A percentile compares a stretch with the other conserved stretches of the same genome.
phyloP scores from a whole-genome alignment of 2,329 filamentous ascomycete species.

The Fusarium nurragi region DNA sequence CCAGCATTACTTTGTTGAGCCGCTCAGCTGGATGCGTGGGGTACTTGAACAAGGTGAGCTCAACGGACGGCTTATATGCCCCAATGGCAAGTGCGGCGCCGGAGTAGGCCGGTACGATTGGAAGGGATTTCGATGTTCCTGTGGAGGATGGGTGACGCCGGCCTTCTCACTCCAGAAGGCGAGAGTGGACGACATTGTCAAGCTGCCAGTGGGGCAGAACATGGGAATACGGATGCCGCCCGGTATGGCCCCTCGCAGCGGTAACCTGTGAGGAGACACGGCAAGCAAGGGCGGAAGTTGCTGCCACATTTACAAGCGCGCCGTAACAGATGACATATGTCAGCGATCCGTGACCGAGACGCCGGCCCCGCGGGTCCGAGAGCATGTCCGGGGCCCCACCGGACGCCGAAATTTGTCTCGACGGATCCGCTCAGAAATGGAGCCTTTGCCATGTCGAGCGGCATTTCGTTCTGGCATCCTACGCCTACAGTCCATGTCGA shows the following conservation, averaged over 20 bases:
- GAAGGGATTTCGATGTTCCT: slow-evolving; percentile 94
- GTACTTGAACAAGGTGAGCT: slow-evolving; percentile 83
- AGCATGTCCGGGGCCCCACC: slow-evolving; percentile 11
- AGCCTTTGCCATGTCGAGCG: slow-evolving; percentile 1
- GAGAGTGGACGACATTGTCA: slow-evolving; percentile 75
- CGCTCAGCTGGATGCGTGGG: slow-evolving; percentile 92
- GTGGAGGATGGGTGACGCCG: slow-evolving; percentile 88
- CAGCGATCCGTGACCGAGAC: slow-evolving; percentile 17
- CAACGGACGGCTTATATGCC: slow-evolving; percentile 86
- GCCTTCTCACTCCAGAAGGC: slow-evolving; percentile 87
- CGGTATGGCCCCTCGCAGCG: slow-evolving; percentile 47
- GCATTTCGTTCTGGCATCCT: slow-evolving; percentile 2
- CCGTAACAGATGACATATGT: neutral
- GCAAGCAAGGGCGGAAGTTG: neutral
- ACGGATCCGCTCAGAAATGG: slow-evolving; percentile 4
- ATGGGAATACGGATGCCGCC: slow-evolving; percentile 68
- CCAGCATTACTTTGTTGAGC: slow-evolving; percentile 89
- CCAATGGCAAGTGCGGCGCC: slow-evolving; percentile 78
- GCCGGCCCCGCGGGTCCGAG: slow-evolving; percentile 12
- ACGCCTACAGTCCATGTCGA: slow-evolving; percentile 1
- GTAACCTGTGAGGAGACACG: slow-evolving; percentile 47
- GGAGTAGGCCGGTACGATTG: slow-evolving; percentile 94
- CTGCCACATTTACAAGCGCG: neutral
- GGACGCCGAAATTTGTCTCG: neutral
- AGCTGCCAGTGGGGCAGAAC: slow-evolving; percentile 40